Conservation (phyloP, 495 filamentous ascomycete species). For the Chaetomidium leptoderma region DNA sequence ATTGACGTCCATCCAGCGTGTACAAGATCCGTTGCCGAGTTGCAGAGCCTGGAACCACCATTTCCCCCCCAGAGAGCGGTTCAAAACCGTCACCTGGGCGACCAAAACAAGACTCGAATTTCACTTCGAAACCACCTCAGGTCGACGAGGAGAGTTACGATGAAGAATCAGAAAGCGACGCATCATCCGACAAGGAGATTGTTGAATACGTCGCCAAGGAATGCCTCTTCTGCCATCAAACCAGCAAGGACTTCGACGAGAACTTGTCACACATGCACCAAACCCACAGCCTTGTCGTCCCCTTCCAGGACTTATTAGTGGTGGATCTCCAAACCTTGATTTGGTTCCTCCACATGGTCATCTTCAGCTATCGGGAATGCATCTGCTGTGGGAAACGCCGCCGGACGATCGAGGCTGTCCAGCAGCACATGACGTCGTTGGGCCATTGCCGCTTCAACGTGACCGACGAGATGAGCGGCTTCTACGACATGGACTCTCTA, state of each 20-base stretch:
- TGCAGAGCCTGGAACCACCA: slow-evolving; percentile 2
- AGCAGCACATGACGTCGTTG: slow-evolving; percentile 38
- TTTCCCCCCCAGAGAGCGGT: slow-evolving; percentile 1
- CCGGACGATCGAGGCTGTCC: slow-evolving; percentile 31
- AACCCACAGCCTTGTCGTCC: slow-evolving; percentile 35
- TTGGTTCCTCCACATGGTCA: slow-evolving; percentile 35
- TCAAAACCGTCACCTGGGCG: not conserved
- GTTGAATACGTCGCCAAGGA: slow-evolving; percentile 8
- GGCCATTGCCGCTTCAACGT: slow-evolving; percentile 36
- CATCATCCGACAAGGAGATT: not conserved
- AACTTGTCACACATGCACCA: slow-evolving; percentile 37
- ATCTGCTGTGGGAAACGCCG: slow-evolving; percentile 34
- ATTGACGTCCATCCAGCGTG: slow-evolving; percentile 2
- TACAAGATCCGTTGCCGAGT: slow-evolving; percentile 9
- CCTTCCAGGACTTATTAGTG: slow-evolving; percentile 22
- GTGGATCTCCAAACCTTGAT: slow-evolving; percentile 35
- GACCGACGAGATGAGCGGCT: slow-evolving; percentile 30
- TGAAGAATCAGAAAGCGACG: slow-evolving; percentile 4
- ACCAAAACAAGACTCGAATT: not conserved
- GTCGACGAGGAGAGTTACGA: not conserved
- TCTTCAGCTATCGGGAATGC: slow-evolving; percentile 38
- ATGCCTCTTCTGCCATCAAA: slow-evolving; percentile 27
- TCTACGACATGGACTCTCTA: slow-evolving; percentile 23
- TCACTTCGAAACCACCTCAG: not conserved
- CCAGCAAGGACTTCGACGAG: slow-evolving; percentile 21